phyloP scores from a whole-genome alignment of 1,284 basidiomycete species.

The Cutaneotrichosporon cavernicola region DNA sequence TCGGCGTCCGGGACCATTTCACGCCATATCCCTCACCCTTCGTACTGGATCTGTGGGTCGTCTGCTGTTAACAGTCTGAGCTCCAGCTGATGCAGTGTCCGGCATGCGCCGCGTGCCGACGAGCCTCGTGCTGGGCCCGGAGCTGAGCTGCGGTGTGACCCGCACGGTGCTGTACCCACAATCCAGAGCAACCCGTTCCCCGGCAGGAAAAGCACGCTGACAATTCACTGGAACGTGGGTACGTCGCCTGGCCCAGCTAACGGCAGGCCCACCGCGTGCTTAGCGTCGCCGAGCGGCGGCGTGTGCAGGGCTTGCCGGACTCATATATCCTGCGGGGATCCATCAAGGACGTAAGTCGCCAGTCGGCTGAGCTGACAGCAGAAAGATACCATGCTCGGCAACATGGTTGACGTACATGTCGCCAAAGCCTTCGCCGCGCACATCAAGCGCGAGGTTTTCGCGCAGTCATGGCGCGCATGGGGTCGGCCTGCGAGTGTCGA shows the following conservation, averaged over 20 bases:
- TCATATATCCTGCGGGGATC: conserved; percentile 25
- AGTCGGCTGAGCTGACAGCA: conserved; percentile 7
- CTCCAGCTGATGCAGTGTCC: neutral
- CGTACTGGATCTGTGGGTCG: neutral
- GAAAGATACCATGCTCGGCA: conserved; percentile 26
- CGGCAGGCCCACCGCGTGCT: conserved; percentile 24
- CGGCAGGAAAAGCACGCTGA: conserved; percentile 20
- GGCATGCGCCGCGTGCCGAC: neutral
- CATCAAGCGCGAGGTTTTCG: conserved; percentile 27
- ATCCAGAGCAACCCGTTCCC: conserved; percentile 25
- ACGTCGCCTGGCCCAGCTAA: conserved; percentile 3
- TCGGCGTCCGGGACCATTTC: conserved; percentile 22
- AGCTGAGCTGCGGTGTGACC: neutral
- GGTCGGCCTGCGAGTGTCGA: conserved; percentile 15
- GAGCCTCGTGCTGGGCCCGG: neutral
- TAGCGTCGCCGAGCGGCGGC: conserved; percentile 32
- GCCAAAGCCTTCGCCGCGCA: conserved; percentile 28
- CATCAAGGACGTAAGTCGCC: conserved; percentile 18
- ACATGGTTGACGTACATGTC: conserved; percentile 28
- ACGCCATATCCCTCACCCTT: conserved; percentile 9
- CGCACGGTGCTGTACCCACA: conserved; percentile 16
- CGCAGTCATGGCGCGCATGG: conserved; percentile 23
- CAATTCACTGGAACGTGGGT: conserved; percentile 31
- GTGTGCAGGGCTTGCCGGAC: conserved; percentile 36
- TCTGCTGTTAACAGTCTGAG: neutral